Conservation (phyloP, 192 early-diverging fungal species). For the Coemansia sp. region DNA sequence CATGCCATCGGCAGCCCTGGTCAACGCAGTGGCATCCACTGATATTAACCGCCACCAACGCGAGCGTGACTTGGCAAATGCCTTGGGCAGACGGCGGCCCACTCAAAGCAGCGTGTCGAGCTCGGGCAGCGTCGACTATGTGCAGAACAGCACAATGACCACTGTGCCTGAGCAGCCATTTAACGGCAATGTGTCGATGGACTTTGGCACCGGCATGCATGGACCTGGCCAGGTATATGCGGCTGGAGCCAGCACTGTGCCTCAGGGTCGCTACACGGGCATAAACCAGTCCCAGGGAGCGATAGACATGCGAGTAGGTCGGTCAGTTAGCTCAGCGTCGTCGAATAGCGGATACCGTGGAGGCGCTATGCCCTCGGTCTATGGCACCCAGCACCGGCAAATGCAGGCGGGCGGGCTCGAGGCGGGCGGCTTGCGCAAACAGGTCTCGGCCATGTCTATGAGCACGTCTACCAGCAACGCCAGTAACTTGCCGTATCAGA, state of each 20-base stretch:
- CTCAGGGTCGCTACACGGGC: slow-evolving; percentile 24
- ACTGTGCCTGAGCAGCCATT: slow-evolving; percentile 25
- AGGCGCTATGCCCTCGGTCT: slow-evolving; percentile 6
- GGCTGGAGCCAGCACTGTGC: not conserved
- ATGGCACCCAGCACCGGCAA: slow-evolving; percentile 33
- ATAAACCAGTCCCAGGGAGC: slow-evolving; percentile 12
- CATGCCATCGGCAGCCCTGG: slow-evolving; percentile 31
- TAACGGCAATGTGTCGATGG: slow-evolving; percentile 31
- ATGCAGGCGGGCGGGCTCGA: slow-evolving; percentile 19
- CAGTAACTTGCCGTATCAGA: slow-evolving; percentile 3
- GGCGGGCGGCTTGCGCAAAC: slow-evolving; percentile 31
- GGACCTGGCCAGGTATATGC: not conserved
- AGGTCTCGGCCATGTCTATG: slow-evolving; percentile 37
- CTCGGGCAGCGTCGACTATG: slow-evolving; percentile 4
- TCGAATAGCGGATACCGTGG: slow-evolving; percentile 35
- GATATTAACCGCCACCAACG: slow-evolving; percentile 40
- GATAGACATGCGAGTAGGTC: slow-evolving; percentile 32
- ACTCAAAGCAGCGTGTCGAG: slow-evolving; percentile 19
- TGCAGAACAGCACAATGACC: not conserved
- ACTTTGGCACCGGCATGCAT: slow-evolving; percentile 1
- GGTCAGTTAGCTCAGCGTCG: slow-evolving; percentile 44
- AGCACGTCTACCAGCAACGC: slow-evolving; percentile 4
- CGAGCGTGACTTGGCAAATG: slow-evolving; percentile 45
- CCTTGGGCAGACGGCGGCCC: slow-evolving; percentile 38
- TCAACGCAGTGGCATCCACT: slow-evolving; percentile 33